Base-by-base conservation (phyloP, 148 eudicot species). In the Rheum nobile region DNA sequence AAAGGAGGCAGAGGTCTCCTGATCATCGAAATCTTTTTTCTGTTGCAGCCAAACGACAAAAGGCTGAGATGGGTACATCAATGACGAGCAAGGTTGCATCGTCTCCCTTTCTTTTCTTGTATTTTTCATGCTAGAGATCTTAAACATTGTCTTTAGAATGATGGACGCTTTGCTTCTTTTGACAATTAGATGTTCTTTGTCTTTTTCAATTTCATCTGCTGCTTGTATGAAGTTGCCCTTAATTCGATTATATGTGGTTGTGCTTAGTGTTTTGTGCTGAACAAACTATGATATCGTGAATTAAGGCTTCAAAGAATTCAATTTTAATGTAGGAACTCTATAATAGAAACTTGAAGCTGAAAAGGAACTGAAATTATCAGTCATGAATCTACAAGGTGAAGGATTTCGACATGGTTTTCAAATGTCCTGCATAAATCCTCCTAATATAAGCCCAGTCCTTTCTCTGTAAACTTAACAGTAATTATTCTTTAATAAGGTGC, bases 31-130 rank as follows among this genome's bases (percentile, higher is more conserved):
- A 21, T 21, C 48, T 43, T 38, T n/a, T 50, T 41, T 71, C 31
- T 71, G 50, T 41, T 71, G 47, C 48, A 21, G 32, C 73, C 50
- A 71, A 71, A 43, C 73, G 73, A 71, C 73, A 22, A 43, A 71
- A 71, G 50, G 50, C 48, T 41, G 73, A 71, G 41, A 65, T 34
- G 21, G 41, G 70, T 71, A 38, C 73, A 39, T 71, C 50, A 13
- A 41, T 71, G 48, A 38, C 73, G 5, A 71, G 34, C 73, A 71
- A 71, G 73, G 73, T 71, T 71, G 47, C 2, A 17, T 2, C 8
- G 8, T 68, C 44, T 68, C 17, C 22, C 6, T 68, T 34, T 17
- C 41, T 68, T 35, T 17, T 1, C 24, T 7, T 17, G 8, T 10
- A 6, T 35, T 67, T 68, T 34, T 34, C 24, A 57, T 57, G 67